Conservation (phyloP, 1,139 yeast species). For the Scheffersomyces stambukii region DNA sequence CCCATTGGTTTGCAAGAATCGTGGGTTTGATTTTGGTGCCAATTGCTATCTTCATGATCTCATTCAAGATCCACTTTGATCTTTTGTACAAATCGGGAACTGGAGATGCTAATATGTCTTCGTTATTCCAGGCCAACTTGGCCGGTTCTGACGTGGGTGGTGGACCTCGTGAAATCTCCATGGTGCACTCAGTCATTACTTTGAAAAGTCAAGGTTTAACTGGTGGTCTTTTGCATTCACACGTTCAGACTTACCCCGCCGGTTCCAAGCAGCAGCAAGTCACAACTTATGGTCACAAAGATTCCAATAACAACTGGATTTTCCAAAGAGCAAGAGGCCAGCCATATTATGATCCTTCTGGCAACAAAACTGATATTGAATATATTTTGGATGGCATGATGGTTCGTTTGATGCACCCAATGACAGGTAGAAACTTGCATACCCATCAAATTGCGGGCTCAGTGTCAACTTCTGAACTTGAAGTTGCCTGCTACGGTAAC, state of each 20-base stretch:
- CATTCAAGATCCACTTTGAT: constrained; percentile 73
- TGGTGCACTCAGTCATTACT: constrained; percentile 74
- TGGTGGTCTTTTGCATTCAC: constrained; percentile 93
- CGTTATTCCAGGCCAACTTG: constrained; percentile 92
- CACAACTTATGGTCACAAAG: constrained; percentile 91
- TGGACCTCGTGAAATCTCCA: constrained; percentile 86
- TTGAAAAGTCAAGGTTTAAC: constrained; percentile 87
- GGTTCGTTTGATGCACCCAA: constrained; percentile 73
- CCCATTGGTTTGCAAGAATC: constrained; percentile 66
- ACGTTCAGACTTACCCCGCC: constrained; percentile 86
- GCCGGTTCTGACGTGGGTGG: constrained; percentile 73
- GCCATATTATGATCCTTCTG: constrained; percentile 48
- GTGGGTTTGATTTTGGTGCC: constrained; percentile 62
- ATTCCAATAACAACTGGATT: constrained; percentile 85
- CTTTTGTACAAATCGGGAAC: constrained; percentile 74
- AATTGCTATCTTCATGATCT: constrained; percentile 53
- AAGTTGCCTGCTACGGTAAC: constrained; percentile 94
- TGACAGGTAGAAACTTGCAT: constrained; percentile 88
- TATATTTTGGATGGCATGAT: constrained; percentile 67
- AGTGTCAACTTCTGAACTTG: constrained; percentile 61
- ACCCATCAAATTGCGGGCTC: constrained; percentile 85
- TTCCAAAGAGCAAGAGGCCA: constrained; percentile 70
- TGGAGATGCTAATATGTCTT: constrained; percentile 96
- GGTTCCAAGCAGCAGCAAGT: constrained; percentile 97
- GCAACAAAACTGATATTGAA: constrained; percentile 50